Evolutionary conservation across 257 asterid species (phyloP).

Genomic region (Oldenlandia corymbosa): DNA sequence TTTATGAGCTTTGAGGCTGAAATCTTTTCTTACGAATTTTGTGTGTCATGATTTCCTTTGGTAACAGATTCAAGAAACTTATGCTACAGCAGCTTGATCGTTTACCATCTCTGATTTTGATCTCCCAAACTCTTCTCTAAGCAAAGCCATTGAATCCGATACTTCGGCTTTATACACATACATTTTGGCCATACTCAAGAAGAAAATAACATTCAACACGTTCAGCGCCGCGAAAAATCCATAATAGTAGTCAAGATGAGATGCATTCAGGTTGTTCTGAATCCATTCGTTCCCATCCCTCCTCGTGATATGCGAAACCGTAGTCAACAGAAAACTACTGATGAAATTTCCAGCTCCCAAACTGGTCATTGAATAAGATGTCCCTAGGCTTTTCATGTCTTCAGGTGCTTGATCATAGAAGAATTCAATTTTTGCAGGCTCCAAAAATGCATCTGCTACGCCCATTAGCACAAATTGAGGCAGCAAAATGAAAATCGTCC

Average conservation of each 20-base stretch:
- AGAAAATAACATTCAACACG: conserved; percentile 45
- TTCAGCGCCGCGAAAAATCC: conserved; percentile 53
- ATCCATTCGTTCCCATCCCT: conserved; percentile 54
- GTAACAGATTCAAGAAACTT: neutral
- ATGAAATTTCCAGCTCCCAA: conserved; percentile 67
- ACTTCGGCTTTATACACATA: conserved; percentile 81
- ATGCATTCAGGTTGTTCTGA: conserved; percentile 62
- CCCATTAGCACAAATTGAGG: conserved; percentile 86
- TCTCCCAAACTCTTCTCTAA: conserved; percentile 42
- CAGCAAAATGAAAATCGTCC: conserved; percentile 52
- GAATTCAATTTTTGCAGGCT: conserved; percentile 70
- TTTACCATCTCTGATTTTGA: conserved; percentile 15
- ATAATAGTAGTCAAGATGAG: conserved; percentile 69
- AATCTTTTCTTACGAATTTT: neutral
- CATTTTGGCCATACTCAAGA: conserved; percentile 39
- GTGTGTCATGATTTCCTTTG: neutral
- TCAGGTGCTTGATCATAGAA: conserved; percentile 91
- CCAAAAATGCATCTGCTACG: conserved; percentile 69
- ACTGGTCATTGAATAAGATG: conserved; percentile 58
- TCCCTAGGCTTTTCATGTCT: conserved; percentile 83
- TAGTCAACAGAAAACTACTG: conserved; percentile 60
- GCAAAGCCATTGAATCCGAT: conserved; percentile 57
- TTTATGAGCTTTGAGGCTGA: neutral
- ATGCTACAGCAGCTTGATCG: conserved; percentile 11
- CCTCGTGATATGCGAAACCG: conserved; percentile 44